phyloP scores from a whole-genome alignment of 441 rosid genomes.

The Daphne laureola region DNA sequence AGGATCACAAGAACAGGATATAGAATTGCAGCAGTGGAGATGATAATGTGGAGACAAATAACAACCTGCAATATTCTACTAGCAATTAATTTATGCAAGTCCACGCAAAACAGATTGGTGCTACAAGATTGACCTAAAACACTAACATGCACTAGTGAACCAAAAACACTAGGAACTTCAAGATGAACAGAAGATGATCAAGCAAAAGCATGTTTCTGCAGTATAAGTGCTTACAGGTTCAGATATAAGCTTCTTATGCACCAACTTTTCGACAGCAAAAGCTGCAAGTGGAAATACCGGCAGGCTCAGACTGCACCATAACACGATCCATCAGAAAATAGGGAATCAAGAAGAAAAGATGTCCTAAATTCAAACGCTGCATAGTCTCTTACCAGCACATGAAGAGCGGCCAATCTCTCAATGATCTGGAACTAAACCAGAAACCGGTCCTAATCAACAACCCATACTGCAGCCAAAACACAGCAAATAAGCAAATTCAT shows the following conservation, averaged over 20 bases:
- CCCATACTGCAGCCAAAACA: slow-evolving; percentile 65
- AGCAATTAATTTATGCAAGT: too few species aligned
- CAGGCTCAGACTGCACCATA: slow-evolving; percentile 62
- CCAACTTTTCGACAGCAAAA: slow-evolving; percentile 70
- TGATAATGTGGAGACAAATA: slow-evolving; percentile 59
- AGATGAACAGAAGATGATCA: background rate
- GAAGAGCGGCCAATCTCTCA: slow-evolving; percentile 96
- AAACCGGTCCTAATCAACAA: slow-evolving; percentile 82
- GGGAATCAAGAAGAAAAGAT: background rate
- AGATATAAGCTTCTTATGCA: slow-evolving; percentile 43
- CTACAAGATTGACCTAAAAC: background rate
- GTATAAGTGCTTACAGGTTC: slow-evolving; percentile 49
- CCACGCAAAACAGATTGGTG: background rate
- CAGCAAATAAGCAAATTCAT: background rate
- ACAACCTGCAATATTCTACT: slow-evolving; percentile 39
- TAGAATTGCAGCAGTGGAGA: slow-evolving; percentile 56
- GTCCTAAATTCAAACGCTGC: background rate
- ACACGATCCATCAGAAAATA: slow-evolving; percentile 5
- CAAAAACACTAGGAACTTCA: background rate
- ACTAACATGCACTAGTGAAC: too few species aligned
- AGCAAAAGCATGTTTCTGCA: background rate
- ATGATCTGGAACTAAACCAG: slow-evolving; percentile 87
- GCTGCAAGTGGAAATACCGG: slow-evolving; percentile 74
- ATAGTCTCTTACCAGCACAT: slow-evolving; percentile 74
- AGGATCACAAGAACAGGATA: slow-evolving; percentile 85